A percentile compares a stretch with the other conserved stretches of the same genome.
These are phyloP conservation scores for Telfairia occidentalis DNA, from an alignment of 331 rosid species.

Conservation along the genomic window DNA sequence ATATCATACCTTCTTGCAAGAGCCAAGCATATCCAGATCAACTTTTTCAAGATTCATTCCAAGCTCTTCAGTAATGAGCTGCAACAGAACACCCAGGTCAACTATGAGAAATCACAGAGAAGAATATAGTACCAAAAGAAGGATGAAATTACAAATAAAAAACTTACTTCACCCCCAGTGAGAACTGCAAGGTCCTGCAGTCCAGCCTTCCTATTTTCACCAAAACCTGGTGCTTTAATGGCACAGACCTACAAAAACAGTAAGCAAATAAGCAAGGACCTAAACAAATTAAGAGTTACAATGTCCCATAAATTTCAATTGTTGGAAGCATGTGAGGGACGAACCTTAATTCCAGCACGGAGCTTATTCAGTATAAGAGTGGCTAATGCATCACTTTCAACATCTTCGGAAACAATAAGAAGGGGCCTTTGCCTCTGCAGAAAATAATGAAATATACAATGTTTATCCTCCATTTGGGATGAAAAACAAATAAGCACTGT, in stretches of 20 bases:
- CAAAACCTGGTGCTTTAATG: slow-evolving; percentile 94
- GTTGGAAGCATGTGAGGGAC: background rate
- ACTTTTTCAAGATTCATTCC: slow-evolving; percentile 88
- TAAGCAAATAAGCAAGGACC: slow-evolving; percentile 1
- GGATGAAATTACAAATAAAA: background rate
- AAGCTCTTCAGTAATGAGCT: slow-evolving; percentile 93
- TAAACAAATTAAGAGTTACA: background rate
- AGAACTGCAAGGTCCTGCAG: slow-evolving; percentile 86
- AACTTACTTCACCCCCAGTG: slow-evolving; percentile 68
- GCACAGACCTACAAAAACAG: slow-evolving; percentile 60
- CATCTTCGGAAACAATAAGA: slow-evolving; percentile 78
- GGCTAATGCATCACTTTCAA: slow-evolving; percentile 92
- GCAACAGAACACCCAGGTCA: slow-evolving; percentile 2
- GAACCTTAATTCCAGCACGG: slow-evolving; percentile 95
- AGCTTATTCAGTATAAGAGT: slow-evolving; percentile 85
- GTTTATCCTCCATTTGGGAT: background rate
- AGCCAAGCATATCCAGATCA: slow-evolving; percentile 67
- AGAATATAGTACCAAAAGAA: background rate
- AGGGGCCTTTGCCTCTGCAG: slow-evolving; percentile 73
- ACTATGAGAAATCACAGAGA: background rate
- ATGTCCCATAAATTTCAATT: background rate
- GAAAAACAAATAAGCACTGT: background rate
- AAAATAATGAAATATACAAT: background rate
- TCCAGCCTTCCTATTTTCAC: slow-evolving; percentile 74
- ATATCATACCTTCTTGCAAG: slow-evolving; percentile 66